Percentiles rank a stretch among this genome's conserved stretches.
Conservation (phyloP, 352 stramenopile species). For the Pythium utonaiense region DNA sequence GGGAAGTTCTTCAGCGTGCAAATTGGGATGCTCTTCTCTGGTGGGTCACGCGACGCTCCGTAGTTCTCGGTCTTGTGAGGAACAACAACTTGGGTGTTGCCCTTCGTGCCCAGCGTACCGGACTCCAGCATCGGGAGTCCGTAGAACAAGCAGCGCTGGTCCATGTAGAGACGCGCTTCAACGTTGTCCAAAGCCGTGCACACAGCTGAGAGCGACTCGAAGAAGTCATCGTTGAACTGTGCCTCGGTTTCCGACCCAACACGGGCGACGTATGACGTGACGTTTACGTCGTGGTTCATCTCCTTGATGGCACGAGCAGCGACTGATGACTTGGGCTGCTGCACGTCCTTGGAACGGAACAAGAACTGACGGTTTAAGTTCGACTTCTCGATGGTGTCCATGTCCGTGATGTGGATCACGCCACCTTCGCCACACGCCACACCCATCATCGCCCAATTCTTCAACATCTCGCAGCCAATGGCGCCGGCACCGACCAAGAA, state of each 20-base stretch:
- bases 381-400: conserved; percentile 99
- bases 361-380: conserved; percentile 99
- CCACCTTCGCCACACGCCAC: conserved; percentile 86
- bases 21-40: conserved; percentile 99
- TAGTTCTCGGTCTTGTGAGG: conserved; percentile 96
- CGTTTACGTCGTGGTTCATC: conserved; percentile 97
- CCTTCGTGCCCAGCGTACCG: conserved; percentile 98
- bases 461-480: conserved; percentile 99
- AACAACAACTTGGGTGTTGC: conserved; percentile 94
- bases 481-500: conserved; percentile 98
- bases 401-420: conserved; percentile 96
- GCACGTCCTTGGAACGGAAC: conserved; percentile 97
- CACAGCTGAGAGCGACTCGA: conserved; percentile 91
- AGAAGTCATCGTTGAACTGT: conserved; percentile 99
- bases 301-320: conserved; percentile 88
- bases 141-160: conserved; percentile 96
- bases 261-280: conserved; percentile 81
- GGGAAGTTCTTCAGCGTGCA: conserved; percentile 99
- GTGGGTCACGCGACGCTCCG: conserved; percentile 95
- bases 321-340: conserved; percentile 94
- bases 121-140: conserved; percentile 98
- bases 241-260: conserved; percentile 94
- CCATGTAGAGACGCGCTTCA: conserved; percentile 97
- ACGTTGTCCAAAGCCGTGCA: conserved; percentile 99
- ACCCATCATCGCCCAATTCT: conserved; percentile 99